Evolutionary conservation across 176 grass and related monocot species (phyloP), one percentile per base, ranked within the genome.

Genomic region (Rhynchospora pubera): DNA sequence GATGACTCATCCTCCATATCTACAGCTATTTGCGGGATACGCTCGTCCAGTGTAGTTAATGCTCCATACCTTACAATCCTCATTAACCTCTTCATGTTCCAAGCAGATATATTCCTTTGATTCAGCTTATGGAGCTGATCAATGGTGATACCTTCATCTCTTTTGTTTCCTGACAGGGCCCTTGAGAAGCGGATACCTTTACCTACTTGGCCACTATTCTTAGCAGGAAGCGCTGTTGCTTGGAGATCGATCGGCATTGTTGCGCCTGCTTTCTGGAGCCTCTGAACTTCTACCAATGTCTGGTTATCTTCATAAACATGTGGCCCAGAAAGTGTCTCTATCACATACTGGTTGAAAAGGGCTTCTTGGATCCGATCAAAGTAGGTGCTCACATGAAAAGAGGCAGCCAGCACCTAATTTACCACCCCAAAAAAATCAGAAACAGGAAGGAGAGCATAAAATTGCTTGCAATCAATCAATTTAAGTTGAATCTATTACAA

Each of bases 361-460:
- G 97, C 86, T 46, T 99, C 97, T 75, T 96, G 97, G 60, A 99
- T 99, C 57, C 93, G 65, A 83, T 96, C 97, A 85, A 99, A 99
- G 86, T 99, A 99, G 58, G 92, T 99, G 82, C 93, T 95, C 34
- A 99, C 97, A 89, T 99, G 97, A 90, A 96, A 99, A 58, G 89
- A 91, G 2, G 92, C 89, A 3, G 97, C 97, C 18, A 99, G 85
- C 59, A 99, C 79, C 79, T 82, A 65, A 82, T 64, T 50, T 11
- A 66, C 15, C 50, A 23, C 21, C 24, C 57, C 42, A 65, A 11
- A 66, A n/a, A 65, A 64, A 82, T 52, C 69, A 63, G 42, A 28
- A 50, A 19, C 26, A 26, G 30, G 42, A 9, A 30, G 16, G 61
- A 44, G 15, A 11, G 22, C 22, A 42, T 15, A 57, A 30, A 78